Conservation (phyloP, 2,329 filamentous ascomycete species). For the Aspergillus pseudoviridinutans region DNA sequence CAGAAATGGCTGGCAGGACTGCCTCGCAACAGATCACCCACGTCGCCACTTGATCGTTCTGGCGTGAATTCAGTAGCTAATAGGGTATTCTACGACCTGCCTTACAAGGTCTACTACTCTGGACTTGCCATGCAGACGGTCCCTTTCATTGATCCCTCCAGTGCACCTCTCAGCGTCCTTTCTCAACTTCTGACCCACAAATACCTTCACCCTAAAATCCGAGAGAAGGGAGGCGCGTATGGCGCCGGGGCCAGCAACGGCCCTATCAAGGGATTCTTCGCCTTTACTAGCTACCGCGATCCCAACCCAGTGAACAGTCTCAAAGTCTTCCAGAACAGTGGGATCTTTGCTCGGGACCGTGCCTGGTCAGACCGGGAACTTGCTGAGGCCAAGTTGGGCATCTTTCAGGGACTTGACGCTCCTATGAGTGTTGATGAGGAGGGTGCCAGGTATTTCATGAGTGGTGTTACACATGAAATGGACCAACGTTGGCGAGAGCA, state of each 20-base stretch:
- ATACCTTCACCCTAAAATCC: conserved; percentile 93
- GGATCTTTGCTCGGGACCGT: conserved; percentile 76
- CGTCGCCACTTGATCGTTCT: conserved; percentile 25
- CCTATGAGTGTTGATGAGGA: conserved; percentile 83
- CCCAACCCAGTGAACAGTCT: conserved; percentile 89
- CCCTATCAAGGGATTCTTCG: conserved; percentile 78
- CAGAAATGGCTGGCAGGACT: conserved; percentile 64
- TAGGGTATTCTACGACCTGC: conserved; percentile 87
- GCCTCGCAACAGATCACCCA: conserved; percentile 44
- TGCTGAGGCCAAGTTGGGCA: conserved; percentile 91
- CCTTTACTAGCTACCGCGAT: conserved; percentile 95
- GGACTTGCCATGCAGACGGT: conserved; percentile 76
- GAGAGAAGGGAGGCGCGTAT: conserved; percentile 95
- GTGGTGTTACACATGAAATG: conserved; percentile 84
- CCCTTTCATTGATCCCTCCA: conserved; percentile 71
- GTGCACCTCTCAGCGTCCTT: conserved; percentile 80
- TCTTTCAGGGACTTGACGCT: conserved; percentile 89
- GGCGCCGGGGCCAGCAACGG: conserved; percentile 84
- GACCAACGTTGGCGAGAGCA: conserved; percentile 77
- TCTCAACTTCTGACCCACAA: conserved; percentile 93
- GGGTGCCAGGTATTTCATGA: conserved; percentile 80
- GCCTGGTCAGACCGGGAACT: conserved; percentile 79
- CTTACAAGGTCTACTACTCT: conserved; percentile 96
- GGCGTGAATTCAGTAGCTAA: conserved; percentile 37
- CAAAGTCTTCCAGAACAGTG: conserved; percentile 76